Evolutionary conservation across 768 basidiomycete genomes (phyloP).

Genomic region (Phaeolepiota aurea): DNA sequence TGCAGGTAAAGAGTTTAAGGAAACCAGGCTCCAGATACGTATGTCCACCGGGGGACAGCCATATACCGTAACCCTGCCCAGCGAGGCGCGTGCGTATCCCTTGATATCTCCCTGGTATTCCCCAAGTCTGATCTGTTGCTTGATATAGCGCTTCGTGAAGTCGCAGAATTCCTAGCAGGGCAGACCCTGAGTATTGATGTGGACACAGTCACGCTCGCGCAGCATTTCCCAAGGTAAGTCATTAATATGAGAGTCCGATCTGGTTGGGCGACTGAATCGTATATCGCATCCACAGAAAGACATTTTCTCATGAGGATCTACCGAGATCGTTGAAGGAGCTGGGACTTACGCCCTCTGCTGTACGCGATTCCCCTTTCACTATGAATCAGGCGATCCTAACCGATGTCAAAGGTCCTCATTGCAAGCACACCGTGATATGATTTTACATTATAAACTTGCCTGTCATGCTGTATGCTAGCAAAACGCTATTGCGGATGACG

Average conservation of each 20-base stretch:
- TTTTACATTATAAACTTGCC: too few species aligned
- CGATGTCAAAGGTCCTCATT: slow-evolving; percentile 40
- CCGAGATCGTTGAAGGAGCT: slow-evolving; percentile 74
- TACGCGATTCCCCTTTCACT: slow-evolving; percentile 24
- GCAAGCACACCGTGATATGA: slow-evolving; percentile 30
- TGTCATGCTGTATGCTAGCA: too few species aligned
- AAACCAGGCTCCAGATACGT: slow-evolving; percentile 87
- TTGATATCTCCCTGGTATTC: not conserved
- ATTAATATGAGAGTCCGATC: too few species aligned
- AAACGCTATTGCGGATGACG: too few species aligned
- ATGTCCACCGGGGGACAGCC: slow-evolving; percentile 76
- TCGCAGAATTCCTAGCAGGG: slow-evolving; percentile 80
- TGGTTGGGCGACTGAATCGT: too few species aligned
- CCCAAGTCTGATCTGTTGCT: slow-evolving; percentile 2
- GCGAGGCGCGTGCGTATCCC: slow-evolving; percentile 57
- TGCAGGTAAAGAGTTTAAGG: slow-evolving; percentile 71
- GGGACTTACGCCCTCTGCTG: slow-evolving; percentile 87
- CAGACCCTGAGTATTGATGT: slow-evolving; percentile 65
- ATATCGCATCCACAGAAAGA: slow-evolving; percentile 58
- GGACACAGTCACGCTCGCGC: slow-evolving; percentile 70
- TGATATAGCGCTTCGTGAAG: slow-evolving; percentile 63
- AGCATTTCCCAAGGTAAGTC: slow-evolving; percentile 77
- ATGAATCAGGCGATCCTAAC: slow-evolving; percentile 1
- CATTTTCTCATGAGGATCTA: slow-evolving; percentile 65
- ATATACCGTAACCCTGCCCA: slow-evolving; percentile 72